A percentile compares a stretch with the other conserved stretches of the same genome.
Conservation (phyloP, 208 protist species). For the Trypanosoma platydactyli region DNA sequence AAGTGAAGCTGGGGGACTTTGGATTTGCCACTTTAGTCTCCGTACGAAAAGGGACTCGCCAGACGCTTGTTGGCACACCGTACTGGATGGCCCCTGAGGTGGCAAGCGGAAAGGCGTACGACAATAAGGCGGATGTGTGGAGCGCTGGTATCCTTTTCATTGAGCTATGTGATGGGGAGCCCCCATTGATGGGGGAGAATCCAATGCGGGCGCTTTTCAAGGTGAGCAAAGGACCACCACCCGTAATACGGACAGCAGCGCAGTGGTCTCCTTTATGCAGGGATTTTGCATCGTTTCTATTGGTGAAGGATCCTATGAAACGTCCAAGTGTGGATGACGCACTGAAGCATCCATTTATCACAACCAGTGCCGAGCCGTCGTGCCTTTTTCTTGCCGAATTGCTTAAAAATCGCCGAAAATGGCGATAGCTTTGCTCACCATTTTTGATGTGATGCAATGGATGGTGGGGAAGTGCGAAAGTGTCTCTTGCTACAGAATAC, state of each 20-base stretch:
- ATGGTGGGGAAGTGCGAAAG: no score
- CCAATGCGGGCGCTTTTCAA: conserved; percentile 30
- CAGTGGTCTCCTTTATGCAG: conserved; percentile 11
- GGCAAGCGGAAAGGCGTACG: conserved; percentile 47
- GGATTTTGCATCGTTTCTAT: conserved; percentile 23
- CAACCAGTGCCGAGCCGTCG: conserved; percentile 6
- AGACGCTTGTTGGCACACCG: conserved; percentile 67
- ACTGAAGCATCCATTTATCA: conserved; percentile 20
- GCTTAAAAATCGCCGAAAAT: no score
- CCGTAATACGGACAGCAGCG: conserved; percentile 6
- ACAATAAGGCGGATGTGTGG: conserved; percentile 58
- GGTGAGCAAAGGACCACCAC: conserved; percentile 16
- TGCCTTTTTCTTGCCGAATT: conserved; percentile 15
- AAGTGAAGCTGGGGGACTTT: conserved; percentile 50
- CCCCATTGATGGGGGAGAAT: conserved; percentile 38
- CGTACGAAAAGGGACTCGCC: conserved; percentile 46
- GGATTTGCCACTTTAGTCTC: conserved; percentile 46
- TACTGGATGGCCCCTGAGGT: conserved; percentile 78
- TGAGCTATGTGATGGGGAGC: conserved; percentile 52
- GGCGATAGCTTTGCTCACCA: no score
- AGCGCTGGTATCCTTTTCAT: conserved; percentile 58
- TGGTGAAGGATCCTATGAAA: conserved; percentile 25
- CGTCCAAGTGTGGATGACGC: conserved; percentile 19
- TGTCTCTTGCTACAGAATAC: no score
- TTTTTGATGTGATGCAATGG: no score